Conservation (phyloP, 2,329 filamentous ascomycete species). For the Macrophomina pseudophaseolina region DNA sequence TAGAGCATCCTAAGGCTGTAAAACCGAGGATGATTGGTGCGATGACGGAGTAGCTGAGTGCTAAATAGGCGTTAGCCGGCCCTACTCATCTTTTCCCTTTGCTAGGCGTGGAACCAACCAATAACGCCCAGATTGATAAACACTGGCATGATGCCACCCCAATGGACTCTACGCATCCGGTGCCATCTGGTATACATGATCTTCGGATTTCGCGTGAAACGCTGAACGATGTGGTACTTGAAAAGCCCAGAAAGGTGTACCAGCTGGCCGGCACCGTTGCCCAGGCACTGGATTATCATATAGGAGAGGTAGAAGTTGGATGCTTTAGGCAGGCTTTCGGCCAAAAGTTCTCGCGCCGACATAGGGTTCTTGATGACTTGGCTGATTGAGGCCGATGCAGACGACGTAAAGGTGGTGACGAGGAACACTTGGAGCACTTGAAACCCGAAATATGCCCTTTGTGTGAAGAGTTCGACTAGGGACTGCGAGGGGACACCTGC, state of each 20-base stretch:
- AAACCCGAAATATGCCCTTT: slow-evolving; percentile 91
- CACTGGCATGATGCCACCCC: slow-evolving; percentile 93
- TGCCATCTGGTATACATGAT: slow-evolving; percentile 88
- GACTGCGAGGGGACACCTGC: slow-evolving; percentile 72
- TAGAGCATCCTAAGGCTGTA: slow-evolving; percentile 85
- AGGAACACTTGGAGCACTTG: slow-evolving; percentile 94
- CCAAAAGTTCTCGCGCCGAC: slow-evolving; percentile 70
- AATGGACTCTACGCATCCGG: slow-evolving; percentile 75
- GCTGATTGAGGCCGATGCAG: slow-evolving; percentile 69
- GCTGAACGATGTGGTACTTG: slow-evolving; percentile 80
- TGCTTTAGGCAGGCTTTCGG: slow-evolving; percentile 79
- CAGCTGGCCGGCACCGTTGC: slow-evolving; percentile 78
- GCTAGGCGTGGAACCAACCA: slow-evolving; percentile 49
- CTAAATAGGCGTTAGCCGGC: slow-evolving; percentile 34
- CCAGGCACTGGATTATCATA: slow-evolving; percentile 83
- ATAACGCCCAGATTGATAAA: slow-evolving; percentile 98
- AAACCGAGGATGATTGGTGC: slow-evolving; percentile 91
- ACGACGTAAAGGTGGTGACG: slow-evolving; percentile 84
- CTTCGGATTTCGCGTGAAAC: slow-evolving; percentile 75
- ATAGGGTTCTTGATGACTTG: slow-evolving; percentile 68
- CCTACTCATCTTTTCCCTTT: too few relatives aligned
- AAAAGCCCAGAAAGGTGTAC: slow-evolving; percentile 79
- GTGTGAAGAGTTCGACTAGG: slow-evolving; percentile 81
- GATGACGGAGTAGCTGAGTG: slow-evolving; percentile 84
- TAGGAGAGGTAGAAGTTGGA: slow-evolving; percentile 99